Conservation (phyloP, 2,329 filamentous ascomycete genomes). For the Geosmithia flava region DNA sequence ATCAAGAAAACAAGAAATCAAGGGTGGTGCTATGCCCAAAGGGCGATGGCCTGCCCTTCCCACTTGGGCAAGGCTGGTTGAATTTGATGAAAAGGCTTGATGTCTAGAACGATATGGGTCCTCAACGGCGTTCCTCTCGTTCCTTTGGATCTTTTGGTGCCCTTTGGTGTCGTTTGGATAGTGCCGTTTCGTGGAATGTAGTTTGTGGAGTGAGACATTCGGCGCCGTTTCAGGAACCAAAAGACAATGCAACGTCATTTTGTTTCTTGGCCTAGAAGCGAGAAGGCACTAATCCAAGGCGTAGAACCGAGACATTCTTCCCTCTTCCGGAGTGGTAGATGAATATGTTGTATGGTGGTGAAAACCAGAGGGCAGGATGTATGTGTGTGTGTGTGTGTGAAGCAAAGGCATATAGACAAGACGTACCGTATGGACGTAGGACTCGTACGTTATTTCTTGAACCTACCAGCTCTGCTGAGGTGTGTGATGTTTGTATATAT, state of each 20-base stretch:
- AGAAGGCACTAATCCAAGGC: too few relatives aligned
- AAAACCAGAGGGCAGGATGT: background rate
- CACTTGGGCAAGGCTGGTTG: too few relatives aligned
- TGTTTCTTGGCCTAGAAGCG: background rate
- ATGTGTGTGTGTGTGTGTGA: too few relatives aligned
- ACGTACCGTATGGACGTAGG: background rate
- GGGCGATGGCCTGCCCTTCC: too few relatives aligned
- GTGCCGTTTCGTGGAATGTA: background rate
- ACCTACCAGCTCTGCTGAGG: background rate
- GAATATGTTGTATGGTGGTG: background rate
- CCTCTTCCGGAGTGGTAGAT: background rate
- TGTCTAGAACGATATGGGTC: background rate
- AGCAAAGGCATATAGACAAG: background rate
- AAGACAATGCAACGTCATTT: background rate
- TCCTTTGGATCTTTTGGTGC: too few relatives aligned
- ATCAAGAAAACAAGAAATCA: too few relatives aligned
- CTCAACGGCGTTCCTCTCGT: too few relatives aligned
- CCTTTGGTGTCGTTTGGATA: background rate
- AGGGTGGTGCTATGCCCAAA: too few relatives aligned
- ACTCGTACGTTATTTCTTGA: background rate
- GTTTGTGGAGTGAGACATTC: background rate
- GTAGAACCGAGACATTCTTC: background rate
- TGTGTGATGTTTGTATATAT: background rate
- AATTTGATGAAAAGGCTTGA: too few relatives aligned
- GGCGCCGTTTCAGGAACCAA: background rate